phyloP scores from a whole-genome alignment of 495 filamentous ascomycete genomes.

The Penicillium robsamsonii region DNA sequence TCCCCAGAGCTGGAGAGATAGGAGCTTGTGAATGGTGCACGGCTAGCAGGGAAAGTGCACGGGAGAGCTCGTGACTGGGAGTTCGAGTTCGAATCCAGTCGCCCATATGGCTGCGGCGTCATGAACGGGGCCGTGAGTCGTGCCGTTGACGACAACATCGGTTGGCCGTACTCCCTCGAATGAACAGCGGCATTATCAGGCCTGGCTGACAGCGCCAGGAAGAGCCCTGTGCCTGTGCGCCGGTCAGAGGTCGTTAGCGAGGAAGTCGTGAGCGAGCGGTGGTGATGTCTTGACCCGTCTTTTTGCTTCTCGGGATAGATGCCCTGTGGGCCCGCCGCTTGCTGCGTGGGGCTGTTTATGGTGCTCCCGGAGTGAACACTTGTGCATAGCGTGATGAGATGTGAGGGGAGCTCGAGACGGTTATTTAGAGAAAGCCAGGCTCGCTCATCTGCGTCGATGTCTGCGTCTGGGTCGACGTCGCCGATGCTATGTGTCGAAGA shows the following conservation, averaged over 20 bases:
- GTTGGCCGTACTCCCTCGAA: constrained; percentile 8
- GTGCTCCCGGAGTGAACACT: constrained; percentile 10
- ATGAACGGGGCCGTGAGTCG: constrained; percentile 20
- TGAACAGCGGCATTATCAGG: constrained; percentile 16
- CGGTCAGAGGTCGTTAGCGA: constrained; percentile 19
- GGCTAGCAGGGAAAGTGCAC: constrained; percentile 8
- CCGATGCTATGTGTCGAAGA: constrained; percentile 40
- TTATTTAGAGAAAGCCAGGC: constrained; percentile 75
- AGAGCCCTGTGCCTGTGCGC: constrained; percentile 15
- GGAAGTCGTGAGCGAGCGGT: constrained; percentile 40
- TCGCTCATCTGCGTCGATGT: constrained; percentile 51
- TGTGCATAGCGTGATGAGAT: constrained; percentile 26
- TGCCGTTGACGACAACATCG: constrained; percentile 16
- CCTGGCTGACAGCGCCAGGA: constrained; percentile 21
- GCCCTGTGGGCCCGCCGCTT: constrained; percentile 1
- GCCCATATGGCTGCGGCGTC: constrained; percentile 23
- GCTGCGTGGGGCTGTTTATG: constrained; percentile 12
- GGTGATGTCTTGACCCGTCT: constrained; percentile 26
- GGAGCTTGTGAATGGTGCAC: not conserved
- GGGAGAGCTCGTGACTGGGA: constrained; percentile 8
- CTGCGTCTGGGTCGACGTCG: constrained; percentile 17
- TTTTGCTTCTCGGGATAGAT: constrained; percentile 4
- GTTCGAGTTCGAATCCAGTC: constrained; percentile 3
- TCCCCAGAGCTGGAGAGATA: constrained; percentile 8
- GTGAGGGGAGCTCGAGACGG: constrained; percentile 63